Evolutionary conservation across 805 yeast genomes (phyloP).

Genomic region (Starmera caribaea): DNA sequence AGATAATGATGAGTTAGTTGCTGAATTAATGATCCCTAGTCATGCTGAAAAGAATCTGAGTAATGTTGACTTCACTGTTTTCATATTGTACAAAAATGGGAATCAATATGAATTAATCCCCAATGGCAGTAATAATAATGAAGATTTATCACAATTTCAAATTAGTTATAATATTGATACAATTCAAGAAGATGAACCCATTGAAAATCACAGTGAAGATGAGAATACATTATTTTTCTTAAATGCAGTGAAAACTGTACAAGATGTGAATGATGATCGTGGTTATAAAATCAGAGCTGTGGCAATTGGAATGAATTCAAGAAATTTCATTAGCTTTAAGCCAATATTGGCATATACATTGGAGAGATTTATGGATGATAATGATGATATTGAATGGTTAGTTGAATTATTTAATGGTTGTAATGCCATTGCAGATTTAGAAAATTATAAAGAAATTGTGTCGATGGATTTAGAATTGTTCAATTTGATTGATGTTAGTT

Average conservation of each 20-base stretch:
- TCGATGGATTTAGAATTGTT: no score
- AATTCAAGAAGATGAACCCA: slow-evolving; percentile 11
- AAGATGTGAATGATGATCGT: slow-evolving; percentile 33
- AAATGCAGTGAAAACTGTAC: slow-evolving; percentile 44
- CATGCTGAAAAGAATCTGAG: slow-evolving; percentile 43
- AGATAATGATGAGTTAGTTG: slow-evolving; percentile 26
- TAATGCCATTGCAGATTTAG: slow-evolving; percentile 11
- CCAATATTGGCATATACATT: slow-evolving; percentile 47
- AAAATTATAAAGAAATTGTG: no score
- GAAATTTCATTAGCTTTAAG: slow-evolving; percentile 45
- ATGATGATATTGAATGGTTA: slow-evolving; percentile 9
- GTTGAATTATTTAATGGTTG: slow-evolving; percentile 13
- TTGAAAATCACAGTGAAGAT: slow-evolving; percentile 12
- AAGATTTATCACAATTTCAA: slow-evolving; percentile 6
- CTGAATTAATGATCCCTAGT: slow-evolving; percentile 54
- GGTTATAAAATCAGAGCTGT: slow-evolving; percentile 54
- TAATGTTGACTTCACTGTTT: slow-evolving; percentile 45
- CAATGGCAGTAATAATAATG: slow-evolving; percentile 4
- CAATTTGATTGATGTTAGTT: no score
- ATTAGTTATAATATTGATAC: slow-evolving; percentile 10
- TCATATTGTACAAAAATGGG: slow-evolving; percentile 38
- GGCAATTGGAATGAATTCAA: slow-evolving; percentile 44
- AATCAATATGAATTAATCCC: slow-evolving; percentile 10
- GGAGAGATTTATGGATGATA: slow-evolving; percentile 21
- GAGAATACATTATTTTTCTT: slow-evolving; percentile 37